Evolutionary conservation across 2,329 filamentous ascomycete species (phyloP).

Genomic region (Fusarium anguioides): DNA sequence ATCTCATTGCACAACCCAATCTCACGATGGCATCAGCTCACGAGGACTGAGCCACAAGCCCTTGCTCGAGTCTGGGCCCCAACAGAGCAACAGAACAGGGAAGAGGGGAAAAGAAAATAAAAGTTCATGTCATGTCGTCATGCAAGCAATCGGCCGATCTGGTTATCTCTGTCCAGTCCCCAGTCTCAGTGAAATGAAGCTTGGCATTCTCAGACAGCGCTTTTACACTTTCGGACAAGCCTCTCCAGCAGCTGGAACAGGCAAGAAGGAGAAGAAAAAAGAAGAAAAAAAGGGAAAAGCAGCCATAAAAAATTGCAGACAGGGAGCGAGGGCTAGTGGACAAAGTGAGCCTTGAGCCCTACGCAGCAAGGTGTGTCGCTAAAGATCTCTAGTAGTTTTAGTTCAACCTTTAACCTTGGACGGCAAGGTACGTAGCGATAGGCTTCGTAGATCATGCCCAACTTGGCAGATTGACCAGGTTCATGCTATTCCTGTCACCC

Average conservation of each 20-base stretch:
- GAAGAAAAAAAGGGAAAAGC: too few species aligned
- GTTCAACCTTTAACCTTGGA: slow-evolving; percentile 17
- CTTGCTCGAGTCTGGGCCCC: slow-evolving; percentile 10
- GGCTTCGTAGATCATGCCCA: slow-evolving; percentile 43
- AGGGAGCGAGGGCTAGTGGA: slow-evolving; percentile 13
- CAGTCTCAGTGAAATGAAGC: slow-evolving; percentile 35
- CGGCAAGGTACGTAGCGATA: slow-evolving; percentile 18
- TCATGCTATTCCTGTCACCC: slow-evolving; percentile 37
- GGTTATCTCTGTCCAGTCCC: slow-evolving; percentile 21
- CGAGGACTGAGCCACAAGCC: slow-evolving; percentile 21
- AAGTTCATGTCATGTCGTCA: slow-evolving; percentile 35
- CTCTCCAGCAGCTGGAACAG: slow-evolving; percentile 8
- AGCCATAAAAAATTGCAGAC: slow-evolving; percentile 16
- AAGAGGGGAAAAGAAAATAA: slow-evolving; percentile 19
- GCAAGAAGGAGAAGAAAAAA: too few species aligned
- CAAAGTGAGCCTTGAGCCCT: slow-evolving; percentile 17
- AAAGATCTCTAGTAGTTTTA: slow-evolving; percentile 3
- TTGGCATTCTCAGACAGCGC: slow-evolving; percentile 36
- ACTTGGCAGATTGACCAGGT: slow-evolving; percentile 29
- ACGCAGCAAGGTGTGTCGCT: slow-evolving; percentile 35
- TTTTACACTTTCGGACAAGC: slow-evolving; percentile 33
- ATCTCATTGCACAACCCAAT: slow-evolving; percentile 42
- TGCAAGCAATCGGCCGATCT: slow-evolving; percentile 41
- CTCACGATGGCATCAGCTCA: slow-evolving; percentile 45
- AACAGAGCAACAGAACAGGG: slow-evolving; percentile 1